These are phyloP conservation scores for Linum usitatissimum DNA, from an alignment of 345 rosid species.

Conservation along the genomic window DNA sequence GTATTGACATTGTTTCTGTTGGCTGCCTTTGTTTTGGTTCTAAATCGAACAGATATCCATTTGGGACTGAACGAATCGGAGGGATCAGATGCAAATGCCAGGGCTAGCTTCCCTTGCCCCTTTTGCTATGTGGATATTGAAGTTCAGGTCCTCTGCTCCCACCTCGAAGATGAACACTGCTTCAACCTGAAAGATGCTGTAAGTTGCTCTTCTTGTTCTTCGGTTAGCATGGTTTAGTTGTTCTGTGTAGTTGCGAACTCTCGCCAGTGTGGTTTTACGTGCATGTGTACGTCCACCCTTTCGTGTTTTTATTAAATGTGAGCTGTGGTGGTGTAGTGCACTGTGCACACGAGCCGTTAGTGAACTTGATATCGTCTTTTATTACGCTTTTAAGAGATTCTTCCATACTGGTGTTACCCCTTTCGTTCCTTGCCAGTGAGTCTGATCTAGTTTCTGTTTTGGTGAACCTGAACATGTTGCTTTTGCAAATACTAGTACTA, in stretches of 20 bases:
- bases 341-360: not conserved
- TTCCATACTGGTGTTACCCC: not conserved
- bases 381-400: not conserved
- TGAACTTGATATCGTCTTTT: conserved; percentile 1
- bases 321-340: not conserved
- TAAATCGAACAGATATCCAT: conserved; percentile 19
- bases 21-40: conserved; percentile 4
- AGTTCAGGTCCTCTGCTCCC: conserved; percentile 31
- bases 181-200: conserved; percentile 51
- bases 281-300: not conserved
- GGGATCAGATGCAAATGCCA: conserved; percentile 35
- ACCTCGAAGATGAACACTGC: conserved; percentile 51
- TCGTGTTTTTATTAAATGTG: too few relatives aligned
- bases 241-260: not conserved
- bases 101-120: conserved; percentile 41
- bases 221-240: not conserved
- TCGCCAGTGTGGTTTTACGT: not conserved
- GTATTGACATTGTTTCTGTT: not conserved
- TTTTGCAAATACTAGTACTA: not conserved
- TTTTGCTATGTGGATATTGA: conserved; percentile 50
- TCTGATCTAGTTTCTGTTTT: not conserved
- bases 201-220: conserved; percentile 18
- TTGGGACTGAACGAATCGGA: conserved; percentile 20
- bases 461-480: not conserved
- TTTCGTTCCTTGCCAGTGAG: not conserved